phyloP scores from a whole-genome alignment of 176 grass and related monocot species.

The Metroxylon sagu region DNA sequence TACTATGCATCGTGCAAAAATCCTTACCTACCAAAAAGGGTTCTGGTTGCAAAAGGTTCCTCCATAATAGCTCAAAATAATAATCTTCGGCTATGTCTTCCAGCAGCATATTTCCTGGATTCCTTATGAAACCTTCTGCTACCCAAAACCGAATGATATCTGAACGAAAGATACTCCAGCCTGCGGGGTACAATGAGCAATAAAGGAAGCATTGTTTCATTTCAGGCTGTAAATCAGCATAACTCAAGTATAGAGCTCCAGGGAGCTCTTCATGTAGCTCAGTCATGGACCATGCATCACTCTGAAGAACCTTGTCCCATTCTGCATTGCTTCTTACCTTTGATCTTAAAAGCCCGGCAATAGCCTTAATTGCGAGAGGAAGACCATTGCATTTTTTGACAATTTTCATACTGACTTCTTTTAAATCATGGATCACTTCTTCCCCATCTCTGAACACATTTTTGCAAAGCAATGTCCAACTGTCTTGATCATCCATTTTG shows the following conservation, averaged over 20 bases:
- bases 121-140: too few species aligned
- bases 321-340: slow-evolving; percentile 32
- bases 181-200: slow-evolving; percentile 60
- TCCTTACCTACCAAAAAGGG: too few species aligned
- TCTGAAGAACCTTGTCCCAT: slow-evolving; percentile 54
- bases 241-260: slow-evolving; percentile 55
- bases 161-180: background rate
- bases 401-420: slow-evolving; percentile 55
- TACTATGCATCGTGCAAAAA: too few species aligned
- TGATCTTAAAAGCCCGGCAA: slow-evolving; percentile 50
- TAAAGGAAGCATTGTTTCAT: slow-evolving; percentile 79
- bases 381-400: slow-evolving; percentile 56
- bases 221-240: slow-evolving; percentile 52
- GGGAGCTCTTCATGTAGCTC: slow-evolving; percentile 42
- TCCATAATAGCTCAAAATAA: too few species aligned
- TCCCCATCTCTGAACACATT: slow-evolving; percentile 22
- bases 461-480: slow-evolving; percentile 40
- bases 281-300: slow-evolving; percentile 42
- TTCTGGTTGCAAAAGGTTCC: too few species aligned
- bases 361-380: slow-evolving; percentile 62
- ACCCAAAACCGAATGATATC: too few species aligned
- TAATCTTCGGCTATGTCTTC: too few species aligned
- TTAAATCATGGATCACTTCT: slow-evolving; percentile 27
- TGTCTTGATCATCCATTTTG: slow-evolving; percentile 36
- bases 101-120: too few species aligned